phyloP scores from a whole-genome alignment of 306 rosid species.

The Arachis hypogaea region DNA sequence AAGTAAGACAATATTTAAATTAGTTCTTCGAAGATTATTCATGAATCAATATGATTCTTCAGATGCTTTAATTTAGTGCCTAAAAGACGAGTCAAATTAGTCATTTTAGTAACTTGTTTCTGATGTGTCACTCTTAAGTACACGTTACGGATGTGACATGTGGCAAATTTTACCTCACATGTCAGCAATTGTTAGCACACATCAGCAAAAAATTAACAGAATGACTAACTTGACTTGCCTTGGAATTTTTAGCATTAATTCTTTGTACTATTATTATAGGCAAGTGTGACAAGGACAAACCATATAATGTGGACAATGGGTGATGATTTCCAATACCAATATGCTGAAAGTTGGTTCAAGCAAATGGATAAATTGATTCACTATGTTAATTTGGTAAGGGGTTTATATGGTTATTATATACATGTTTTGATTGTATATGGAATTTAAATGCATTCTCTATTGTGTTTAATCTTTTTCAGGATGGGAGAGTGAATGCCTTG shows the following conservation, averaged over 20 bases:
- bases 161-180: too few relatives aligned
- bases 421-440: neutral
- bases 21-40: too few relatives aligned
- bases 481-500: slow-evolving; percentile 84
- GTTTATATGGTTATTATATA: neutral
- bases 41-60: too few relatives aligned
- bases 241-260: neutral
- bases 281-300: slow-evolving; percentile 79
- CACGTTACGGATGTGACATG: too few relatives aligned
- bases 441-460: slow-evolving; percentile 30
- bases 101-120: too few relatives aligned
- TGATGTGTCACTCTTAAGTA: too few relatives aligned
- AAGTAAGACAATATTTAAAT: slow-evolving; percentile 47
- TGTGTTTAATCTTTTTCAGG: slow-evolving; percentile 55
- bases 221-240: too few relatives aligned
- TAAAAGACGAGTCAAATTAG: too few relatives aligned
- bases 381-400: slow-evolving; percentile 75
- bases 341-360: slow-evolving; percentile 92
- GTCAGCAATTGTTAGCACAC: too few relatives aligned
- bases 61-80: too few relatives aligned
- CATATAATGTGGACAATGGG: slow-evolving; percentile 99
- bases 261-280: slow-evolving; percentile 47
- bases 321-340: slow-evolving; percentile 87
- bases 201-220: too few relatives aligned
- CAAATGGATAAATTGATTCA: slow-evolving; percentile 92